phyloP scores from a whole-genome alignment of 805 yeast genomes.

The Ogataea thermomethanolica region DNA sequence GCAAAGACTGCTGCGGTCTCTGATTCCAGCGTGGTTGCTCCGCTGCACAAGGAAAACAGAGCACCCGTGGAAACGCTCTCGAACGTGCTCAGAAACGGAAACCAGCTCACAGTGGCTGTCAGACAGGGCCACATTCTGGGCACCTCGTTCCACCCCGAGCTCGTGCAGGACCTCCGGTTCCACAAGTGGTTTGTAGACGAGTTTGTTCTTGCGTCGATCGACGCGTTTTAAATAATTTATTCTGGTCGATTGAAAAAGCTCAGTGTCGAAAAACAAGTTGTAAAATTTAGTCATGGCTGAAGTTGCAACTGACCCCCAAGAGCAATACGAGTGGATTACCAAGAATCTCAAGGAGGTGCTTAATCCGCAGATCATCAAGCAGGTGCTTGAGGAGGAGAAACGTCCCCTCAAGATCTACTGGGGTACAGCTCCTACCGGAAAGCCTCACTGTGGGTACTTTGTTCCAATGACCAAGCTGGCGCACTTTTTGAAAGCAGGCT shows the following conservation, averaged over 20 bases:
- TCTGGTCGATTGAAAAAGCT: neutral
- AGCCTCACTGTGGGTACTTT: conserved; percentile 97
- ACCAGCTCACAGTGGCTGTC: conserved; percentile 62
- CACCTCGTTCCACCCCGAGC: conserved; percentile 80
- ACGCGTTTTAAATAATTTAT: conserved; percentile 1
- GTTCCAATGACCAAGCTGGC: conserved; percentile 98
- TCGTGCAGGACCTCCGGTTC: conserved; percentile 50
- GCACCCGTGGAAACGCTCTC: conserved; percentile 41
- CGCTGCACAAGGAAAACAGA: conserved; percentile 12
- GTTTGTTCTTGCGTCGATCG: conserved; percentile 40
- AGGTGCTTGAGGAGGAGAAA: conserved; percentile 74
- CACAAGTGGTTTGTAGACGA: conserved; percentile 69
- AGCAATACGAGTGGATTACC: conserved; percentile 72
- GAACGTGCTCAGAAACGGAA: conserved; percentile 31
- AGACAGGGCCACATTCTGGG: conserved; percentile 65
- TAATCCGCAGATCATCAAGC: conserved; percentile 81
- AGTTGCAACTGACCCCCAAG: conserved; percentile 44
- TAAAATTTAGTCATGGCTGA: conserved; percentile 17
- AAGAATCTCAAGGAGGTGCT: conserved; percentile 88
- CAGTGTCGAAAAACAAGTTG: conserved; percentile 1
- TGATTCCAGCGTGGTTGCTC: conserved; percentile 14
- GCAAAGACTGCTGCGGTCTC: neutral
- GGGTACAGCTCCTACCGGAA: conserved; percentile 99
- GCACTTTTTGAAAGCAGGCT: conserved; percentile 91
- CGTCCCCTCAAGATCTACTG: conserved; percentile 87